Evolutionary conservation across 164 flowering plant species (phyloP).

Genomic region (Vitis amurensis): DNA sequence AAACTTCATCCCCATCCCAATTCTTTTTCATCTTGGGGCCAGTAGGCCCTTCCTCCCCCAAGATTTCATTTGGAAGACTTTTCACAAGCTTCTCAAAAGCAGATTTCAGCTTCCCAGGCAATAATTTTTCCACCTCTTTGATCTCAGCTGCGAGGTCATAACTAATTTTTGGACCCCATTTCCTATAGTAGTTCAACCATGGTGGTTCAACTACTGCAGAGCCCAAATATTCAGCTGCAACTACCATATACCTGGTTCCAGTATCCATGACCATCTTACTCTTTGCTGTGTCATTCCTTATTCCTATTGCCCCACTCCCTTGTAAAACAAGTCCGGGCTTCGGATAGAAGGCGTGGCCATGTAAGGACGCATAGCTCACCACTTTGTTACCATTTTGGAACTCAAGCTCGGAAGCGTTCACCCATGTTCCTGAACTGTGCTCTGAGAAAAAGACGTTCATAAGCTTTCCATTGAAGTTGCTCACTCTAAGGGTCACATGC

Average conservation of each 20-base stretch:
- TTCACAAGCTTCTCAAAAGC: constrained; percentile 30
- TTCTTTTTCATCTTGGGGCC: constrained; percentile 56
- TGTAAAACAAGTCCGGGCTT: constrained; percentile 46
- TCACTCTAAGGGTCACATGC: constrained; percentile 54
- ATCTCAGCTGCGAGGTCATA: constrained; percentile 30
- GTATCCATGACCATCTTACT: constrained; percentile 35
- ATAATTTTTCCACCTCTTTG: constrained; percentile 22
- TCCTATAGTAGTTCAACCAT: constrained; percentile 49
- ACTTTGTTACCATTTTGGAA: constrained; percentile 34
- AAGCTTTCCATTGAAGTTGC: constrained; percentile 55
- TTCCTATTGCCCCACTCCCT: constrained; percentile 40
- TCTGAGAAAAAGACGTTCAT: constrained; percentile 35
- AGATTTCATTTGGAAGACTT: constrained; percentile 43
- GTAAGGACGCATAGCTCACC: constrained; percentile 40
- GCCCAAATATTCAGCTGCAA: constrained; percentile 38
- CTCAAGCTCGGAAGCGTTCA: constrained; percentile 40
- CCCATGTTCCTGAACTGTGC: constrained; percentile 57
- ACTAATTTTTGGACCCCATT: constrained; percentile 52
- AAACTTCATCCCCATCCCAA: constrained; percentile 58
- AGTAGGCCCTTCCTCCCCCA: constrained; percentile 59
- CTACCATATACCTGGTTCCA: constrained; percentile 16
- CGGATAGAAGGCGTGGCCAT: constrained; percentile 52
- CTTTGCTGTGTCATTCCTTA: constrained; percentile 47
- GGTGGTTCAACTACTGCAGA: constrained; percentile 33
- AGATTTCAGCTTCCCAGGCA: constrained; percentile 36